phyloP scores from a whole-genome alignment of 257 asterid genomes.

The Penstemon eatonii region DNA sequence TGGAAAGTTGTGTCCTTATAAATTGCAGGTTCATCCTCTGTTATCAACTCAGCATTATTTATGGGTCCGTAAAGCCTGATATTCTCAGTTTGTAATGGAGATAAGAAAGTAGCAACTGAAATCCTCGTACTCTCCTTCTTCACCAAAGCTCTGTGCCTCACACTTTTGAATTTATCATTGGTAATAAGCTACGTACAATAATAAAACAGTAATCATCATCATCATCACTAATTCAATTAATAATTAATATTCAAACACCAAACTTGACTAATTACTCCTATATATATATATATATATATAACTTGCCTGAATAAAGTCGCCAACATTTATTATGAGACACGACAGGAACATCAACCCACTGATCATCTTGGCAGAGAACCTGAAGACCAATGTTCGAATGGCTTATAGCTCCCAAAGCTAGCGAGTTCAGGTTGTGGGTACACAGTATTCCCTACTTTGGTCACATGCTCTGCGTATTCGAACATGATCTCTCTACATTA shows the following conservation, averaged over 20 bases:
- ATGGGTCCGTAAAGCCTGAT: too few species aligned
- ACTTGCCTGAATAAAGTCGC: constrained; percentile 24
- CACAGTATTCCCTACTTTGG: constrained; percentile 21
- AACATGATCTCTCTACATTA: constrained; percentile 37
- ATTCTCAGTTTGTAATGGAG: neutral
- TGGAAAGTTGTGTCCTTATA: too few species aligned
- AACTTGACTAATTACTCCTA: too few species aligned
- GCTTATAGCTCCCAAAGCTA: constrained; percentile 33
- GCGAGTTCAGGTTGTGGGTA: constrained; percentile 48
- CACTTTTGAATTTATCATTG: constrained; percentile 33
- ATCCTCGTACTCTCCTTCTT: constrained; percentile 38
- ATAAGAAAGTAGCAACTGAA: constrained; percentile 39
- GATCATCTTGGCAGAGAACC: constrained; percentile 11
- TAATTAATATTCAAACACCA: too few species aligned
- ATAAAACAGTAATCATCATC: neutral
- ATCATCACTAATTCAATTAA: neutral
- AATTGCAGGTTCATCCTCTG: too few species aligned
- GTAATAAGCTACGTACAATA: constrained; percentile 32
- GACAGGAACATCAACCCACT: constrained; percentile 26
- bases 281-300: neutral
- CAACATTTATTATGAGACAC: constrained; percentile 13
- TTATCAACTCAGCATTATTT: too few species aligned
- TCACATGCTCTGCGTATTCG: constrained; percentile 29
- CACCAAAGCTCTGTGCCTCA: constrained; percentile 34
- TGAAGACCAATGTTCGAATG: constrained; percentile 40